Conservation (phyloP, 2,329 filamentous ascomycete genomes). For the Sclerotinia nivalis region DNA sequence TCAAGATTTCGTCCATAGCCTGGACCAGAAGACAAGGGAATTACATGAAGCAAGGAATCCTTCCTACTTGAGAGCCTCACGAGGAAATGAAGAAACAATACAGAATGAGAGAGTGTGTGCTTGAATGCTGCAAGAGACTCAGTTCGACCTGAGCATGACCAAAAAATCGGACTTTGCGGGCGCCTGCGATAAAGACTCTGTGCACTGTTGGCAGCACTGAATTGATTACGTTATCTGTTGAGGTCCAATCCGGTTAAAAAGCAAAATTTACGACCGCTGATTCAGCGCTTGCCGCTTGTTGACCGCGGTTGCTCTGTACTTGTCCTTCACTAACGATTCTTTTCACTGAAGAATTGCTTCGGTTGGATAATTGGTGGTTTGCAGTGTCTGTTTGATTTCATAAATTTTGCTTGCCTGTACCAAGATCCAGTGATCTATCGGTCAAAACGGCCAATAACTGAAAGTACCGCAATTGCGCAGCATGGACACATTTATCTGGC, state of each 20-base stretch:
- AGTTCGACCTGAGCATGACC: not conserved
- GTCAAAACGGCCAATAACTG: not conserved
- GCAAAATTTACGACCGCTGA: not conserved
- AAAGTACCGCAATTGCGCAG: conserved; percentile 1
- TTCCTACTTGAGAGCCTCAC: not conserved
- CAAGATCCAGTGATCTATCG: not conserved
- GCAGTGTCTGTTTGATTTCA: not conserved
- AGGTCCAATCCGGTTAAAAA: not conserved
- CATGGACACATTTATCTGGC: not conserved
- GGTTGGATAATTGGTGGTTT: not conserved
- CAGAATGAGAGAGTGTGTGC: not conserved
- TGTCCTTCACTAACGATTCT: not conserved
- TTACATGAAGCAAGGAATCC: not conserved
- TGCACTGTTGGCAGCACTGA: not conserved
- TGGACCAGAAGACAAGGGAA: not conserved
- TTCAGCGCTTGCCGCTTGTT: conserved; percentile 17
- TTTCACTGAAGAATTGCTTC: not conserved
- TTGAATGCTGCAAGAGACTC: not conserved
- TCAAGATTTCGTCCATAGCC: not conserved
- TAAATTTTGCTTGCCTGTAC: not conserved
- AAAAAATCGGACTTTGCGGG: not conserved
- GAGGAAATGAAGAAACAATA: not conserved
- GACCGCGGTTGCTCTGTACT: conserved; percentile 8
- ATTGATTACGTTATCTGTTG: conserved; percentile 17
- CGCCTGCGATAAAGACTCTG: conserved; percentile 2